Percentiles rank a stretch among this genome's conserved stretches.
Conservation (phyloP, 805 yeast species). For the Sugiyamaella marilandica region DNA sequence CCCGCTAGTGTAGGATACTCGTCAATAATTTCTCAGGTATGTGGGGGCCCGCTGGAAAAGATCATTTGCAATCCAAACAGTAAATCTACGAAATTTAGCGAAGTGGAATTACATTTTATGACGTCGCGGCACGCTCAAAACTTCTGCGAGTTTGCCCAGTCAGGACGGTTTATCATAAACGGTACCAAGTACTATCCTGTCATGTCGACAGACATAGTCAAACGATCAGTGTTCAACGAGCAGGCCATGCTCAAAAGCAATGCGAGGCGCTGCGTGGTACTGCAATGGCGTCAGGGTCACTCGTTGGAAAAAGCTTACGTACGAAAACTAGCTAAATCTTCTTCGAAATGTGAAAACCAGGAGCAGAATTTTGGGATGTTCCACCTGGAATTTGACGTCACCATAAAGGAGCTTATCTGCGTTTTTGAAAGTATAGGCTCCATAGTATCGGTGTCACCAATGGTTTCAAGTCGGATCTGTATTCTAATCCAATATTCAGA, state of each 20-base stretch:
- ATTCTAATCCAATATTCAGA: slow-evolving; percentile 21
- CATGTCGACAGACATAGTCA: neutral
- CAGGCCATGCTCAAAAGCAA: neutral
- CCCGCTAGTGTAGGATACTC: slow-evolving; percentile 3
- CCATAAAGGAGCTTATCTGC: slow-evolving; percentile 12
- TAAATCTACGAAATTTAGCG: neutral
- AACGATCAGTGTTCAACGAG: neutral
- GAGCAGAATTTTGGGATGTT: neutral
- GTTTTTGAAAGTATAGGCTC: slow-evolving; percentile 16
- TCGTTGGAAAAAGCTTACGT: no score
- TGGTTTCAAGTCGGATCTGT: slow-evolving; percentile 9
- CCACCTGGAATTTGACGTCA: slow-evolving; percentile 7
- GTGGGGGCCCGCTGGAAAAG: slow-evolving; percentile 18
- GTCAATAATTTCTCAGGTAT: slow-evolving; percentile 11
- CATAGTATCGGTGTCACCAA: slow-evolving; percentile 18
- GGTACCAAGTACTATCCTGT: slow-evolving; percentile 13
- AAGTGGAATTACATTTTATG: slow-evolving; percentile 18
- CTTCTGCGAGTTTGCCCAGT: slow-evolving; percentile 16
- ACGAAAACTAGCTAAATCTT: no score
- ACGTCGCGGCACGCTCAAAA: slow-evolving; percentile 10
- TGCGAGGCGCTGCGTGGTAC: slow-evolving; percentile 1
- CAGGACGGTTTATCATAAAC: slow-evolving; percentile 24
- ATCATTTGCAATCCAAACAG: neutral
- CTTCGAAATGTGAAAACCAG: no score
- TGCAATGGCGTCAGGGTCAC: neutral